phyloP scores from a whole-genome alignment of 805 yeast genomes.

The Ogataea glucozyma region DNA sequence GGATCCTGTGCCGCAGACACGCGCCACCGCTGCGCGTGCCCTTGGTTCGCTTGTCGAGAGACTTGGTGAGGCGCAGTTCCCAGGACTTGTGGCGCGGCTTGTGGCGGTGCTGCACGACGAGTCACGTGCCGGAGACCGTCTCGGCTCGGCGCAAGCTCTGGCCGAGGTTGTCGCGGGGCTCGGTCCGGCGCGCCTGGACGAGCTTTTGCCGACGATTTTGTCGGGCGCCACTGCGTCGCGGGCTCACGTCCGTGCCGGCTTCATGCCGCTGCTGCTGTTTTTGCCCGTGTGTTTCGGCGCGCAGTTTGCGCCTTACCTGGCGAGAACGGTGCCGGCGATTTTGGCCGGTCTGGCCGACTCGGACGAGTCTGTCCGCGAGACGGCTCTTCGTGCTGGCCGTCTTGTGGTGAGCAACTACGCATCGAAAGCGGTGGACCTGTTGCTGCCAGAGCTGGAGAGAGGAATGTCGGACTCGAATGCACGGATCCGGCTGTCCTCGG shows the following conservation, averaged over 20 bases:
- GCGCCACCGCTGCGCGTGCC: constrained; percentile 97
- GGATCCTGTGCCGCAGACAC: constrained; percentile 95
- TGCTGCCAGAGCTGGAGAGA: constrained; percentile 88
- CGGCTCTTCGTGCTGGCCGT: constrained; percentile 90
- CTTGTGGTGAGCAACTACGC: constrained; percentile 90
- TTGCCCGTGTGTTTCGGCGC: constrained; percentile 93
- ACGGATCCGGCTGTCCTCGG: constrained; percentile 89
- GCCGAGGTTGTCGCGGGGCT: constrained; percentile 92
- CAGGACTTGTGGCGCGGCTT: constrained; percentile 81
- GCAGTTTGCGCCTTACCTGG: constrained; percentile 86
- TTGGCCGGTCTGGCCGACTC: constrained; percentile 87
- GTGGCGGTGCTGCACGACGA: constrained; percentile 76
- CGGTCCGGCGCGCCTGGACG: constrained; percentile 86
- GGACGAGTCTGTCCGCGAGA: constrained; percentile 84
- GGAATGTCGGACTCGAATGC: constrained; percentile 82
- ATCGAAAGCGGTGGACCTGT: constrained; percentile 84
- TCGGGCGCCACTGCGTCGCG: constrained; percentile 67
- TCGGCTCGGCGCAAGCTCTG: constrained; percentile 96
- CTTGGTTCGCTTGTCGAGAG: constrained; percentile 94
- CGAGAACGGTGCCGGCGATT: constrained; percentile 86
- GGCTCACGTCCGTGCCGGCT: constrained; percentile 82
- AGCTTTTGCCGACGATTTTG: constrained; percentile 77
- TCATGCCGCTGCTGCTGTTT: constrained; percentile 83
- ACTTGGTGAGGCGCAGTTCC: constrained; percentile 94
- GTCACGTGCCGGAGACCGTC: constrained; percentile 79